Evolutionary conservation across 306 rosid genomes (phyloP), one percentile per base, ranked within the genome.

Genomic region (Psophocarpus tetragonolobus): DNA sequence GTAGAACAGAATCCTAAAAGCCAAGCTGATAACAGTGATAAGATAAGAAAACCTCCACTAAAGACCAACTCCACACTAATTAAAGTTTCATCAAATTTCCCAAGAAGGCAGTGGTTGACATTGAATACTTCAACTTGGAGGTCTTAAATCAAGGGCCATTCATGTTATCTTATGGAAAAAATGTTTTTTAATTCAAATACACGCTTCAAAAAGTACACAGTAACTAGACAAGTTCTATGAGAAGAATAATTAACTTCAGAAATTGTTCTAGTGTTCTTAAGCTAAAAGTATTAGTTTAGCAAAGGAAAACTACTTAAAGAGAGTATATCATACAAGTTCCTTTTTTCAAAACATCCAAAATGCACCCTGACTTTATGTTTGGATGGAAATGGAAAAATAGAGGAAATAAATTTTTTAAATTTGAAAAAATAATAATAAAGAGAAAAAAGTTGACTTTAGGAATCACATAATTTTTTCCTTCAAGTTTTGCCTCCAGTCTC

Each of bases 1-100:
- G 72, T 57, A 38, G 17, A 80, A 36, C 45, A 57, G 12, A 29
- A 18, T 63, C 44, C 67, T 71, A 50, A 50, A 72, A 80, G 68
- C 29, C 35, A 62, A 61, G 36, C 45, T 18, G 69, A 39, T 29
- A 53, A 56, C 42, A 58, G 32, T 18, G 69, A 39, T 29, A 53
- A 56, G 57, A 58, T 13, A 9, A 42, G 44, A 58, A 29, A 57
- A 27, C 56, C 58, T 4, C 68, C 68, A 14, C 36, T 45, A 12
- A 42, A 44, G 76, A 38, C 41, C 57, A 41, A 39, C 32, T 26
- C 26, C 44, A 41, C 58, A 45, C 57, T 27, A 58, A 36, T 41
- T 15, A 73, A 38, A 38, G 39, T 18, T 47, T 21, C 12, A 23
- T 21, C 12, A 8, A 27, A 26, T 41, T 60, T 44, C 45, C 33